Conservation (phyloP, 2,329 filamentous ascomycete genomes). For the Calonectria ilicicola region DNA sequence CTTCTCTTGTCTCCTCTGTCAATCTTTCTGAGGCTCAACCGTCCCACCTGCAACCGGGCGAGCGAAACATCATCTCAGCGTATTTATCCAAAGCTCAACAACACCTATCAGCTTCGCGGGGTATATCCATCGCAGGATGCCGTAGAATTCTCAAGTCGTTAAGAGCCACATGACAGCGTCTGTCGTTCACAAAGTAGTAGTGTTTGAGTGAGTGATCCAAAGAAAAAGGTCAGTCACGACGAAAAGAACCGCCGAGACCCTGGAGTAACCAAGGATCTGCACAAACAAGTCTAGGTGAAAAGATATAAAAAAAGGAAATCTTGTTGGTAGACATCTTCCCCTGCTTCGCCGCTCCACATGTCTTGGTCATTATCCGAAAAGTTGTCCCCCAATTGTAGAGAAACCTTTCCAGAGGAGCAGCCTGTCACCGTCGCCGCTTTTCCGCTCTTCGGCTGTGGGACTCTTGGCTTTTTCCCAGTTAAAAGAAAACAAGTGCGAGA, state of each 20-base stretch:
- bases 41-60: conserved; percentile 30
- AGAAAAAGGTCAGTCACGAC: conserved; percentile 42
- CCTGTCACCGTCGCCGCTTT: conserved; percentile 10
- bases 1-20: conserved; percentile 34
- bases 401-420: conserved; percentile 10
- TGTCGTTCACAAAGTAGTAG: conserved; percentile 50
- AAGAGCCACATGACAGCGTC: conserved; percentile 52
- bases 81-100: conserved; percentile 48
- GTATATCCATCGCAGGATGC: conserved; percentile 57
- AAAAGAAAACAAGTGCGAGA: conserved; percentile 41
- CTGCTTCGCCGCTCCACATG: conserved; percentile 21
- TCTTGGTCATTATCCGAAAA: conserved; percentile 19
- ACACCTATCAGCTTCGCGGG: conserved; percentile 53
- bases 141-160: conserved; percentile 50
- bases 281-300: conserved; percentile 46
- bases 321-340: conserved; percentile 42
- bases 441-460: conserved; percentile 20
- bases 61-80: conserved; percentile 40
- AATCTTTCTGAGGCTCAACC: conserved; percentile 40
- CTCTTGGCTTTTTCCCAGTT: conserved; percentile 25
- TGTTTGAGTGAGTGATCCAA: conserved; percentile 49
- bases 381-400: background rate
- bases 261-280: conserved; percentile 45
- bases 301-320: conserved; percentile 37
- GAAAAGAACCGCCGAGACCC: conserved; percentile 42